These are phyloP conservation scores for Fragilariopsis cylindrus DNA, from an alignment of 108 stramenopile genomes.

Conservation along the genomic window DNA sequence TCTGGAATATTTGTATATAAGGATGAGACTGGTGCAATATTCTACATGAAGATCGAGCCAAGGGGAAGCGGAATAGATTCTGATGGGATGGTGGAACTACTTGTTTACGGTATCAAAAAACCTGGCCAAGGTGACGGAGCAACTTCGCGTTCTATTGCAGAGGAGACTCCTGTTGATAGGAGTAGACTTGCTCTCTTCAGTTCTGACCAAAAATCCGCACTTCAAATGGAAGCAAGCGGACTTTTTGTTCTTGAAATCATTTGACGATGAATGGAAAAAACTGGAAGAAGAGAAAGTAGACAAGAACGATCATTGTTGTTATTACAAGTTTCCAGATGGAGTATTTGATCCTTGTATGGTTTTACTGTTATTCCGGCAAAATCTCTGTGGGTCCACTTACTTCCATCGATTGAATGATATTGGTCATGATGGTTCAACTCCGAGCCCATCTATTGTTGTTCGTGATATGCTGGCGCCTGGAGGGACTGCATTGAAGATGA, in stretches of 20 bases:
- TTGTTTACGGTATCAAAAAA: slow-evolving; percentile 58
- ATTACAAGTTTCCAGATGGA: slow-evolving; percentile 55
- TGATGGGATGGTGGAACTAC: slow-evolving; percentile 52
- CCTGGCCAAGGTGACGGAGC: slow-evolving; percentile 70
- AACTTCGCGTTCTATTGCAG: slow-evolving; percentile 62
- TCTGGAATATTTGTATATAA: slow-evolving; percentile 69
- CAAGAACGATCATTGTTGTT: slow-evolving; percentile 17
- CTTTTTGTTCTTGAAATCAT: slow-evolving; percentile 60
- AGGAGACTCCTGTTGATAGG: slow-evolving; percentile 55
- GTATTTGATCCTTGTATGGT: slow-evolving; percentile 67
- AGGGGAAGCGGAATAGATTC: slow-evolving; percentile 36
- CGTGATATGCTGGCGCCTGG: slow-evolving; percentile 22
- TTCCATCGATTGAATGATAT: slow-evolving; percentile 61
- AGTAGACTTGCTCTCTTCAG: slow-evolving; percentile 61
- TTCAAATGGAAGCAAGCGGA: slow-evolving; percentile 54
- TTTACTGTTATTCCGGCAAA: slow-evolving; percentile 69
- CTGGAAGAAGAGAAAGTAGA: slow-evolving; percentile 43
- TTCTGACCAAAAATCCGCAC: slow-evolving; percentile 75
- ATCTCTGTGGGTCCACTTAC: slow-evolving; percentile 72
- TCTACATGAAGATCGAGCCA: slow-evolving; percentile 71
- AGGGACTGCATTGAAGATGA: slow-evolving; percentile 26
- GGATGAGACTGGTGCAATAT: slow-evolving; percentile 69
- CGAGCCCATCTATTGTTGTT: slow-evolving; percentile 10
- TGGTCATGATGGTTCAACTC: slow-evolving; percentile 20
- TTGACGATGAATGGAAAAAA: slow-evolving; percentile 44